Evolutionary conservation across 1,284 basidiomycete species (phyloP), one percentile per base, ranked within the genome.

Genomic region (Cryptococcus deneoformans): DNA sequence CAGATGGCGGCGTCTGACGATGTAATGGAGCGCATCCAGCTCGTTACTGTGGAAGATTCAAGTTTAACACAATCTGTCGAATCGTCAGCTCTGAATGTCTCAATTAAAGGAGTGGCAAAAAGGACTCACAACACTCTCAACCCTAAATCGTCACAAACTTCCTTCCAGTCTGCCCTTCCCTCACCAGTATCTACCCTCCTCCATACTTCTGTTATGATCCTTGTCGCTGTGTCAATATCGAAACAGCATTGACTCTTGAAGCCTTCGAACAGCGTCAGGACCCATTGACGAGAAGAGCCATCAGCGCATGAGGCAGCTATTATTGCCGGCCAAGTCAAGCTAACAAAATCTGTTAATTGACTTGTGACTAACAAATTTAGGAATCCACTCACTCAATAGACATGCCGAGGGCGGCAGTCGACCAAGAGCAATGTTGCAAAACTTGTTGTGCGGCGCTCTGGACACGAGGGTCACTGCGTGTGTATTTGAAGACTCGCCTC

Each of bases 191-290:
- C 73, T 9, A 68, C 59, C 38, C 71, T 57, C 44, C 70, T 59
- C 74, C 80, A 76, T 50, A 80, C 78, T 71, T 82, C 78, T 37
- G 73, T 68, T 44, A 81, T 79, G 61, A 83, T 80, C 57, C 78
- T 65, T 46, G 78, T 75, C 40, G 79, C 77, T n/a, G 82, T 82
- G 60, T 82, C 80, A 58, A 83, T 79, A 65, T 84, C 82, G 69
- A 81, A 82, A 70, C 79, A 81, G 63, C 78, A 79, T 61, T 78
- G 77, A 55, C 72, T 79, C 79, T 80, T 79, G 75, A 81, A 81
- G 2, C 73, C 73, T 63, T 81, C 77, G 24, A 81, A 79, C 52
- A 79, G 70, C 37, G 79, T 78, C 45, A 77, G 62, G 3, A 81
- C 76, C 77, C 77, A 77, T 61, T 75, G 60, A 57, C 79, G 73